phyloP scores from a whole-genome alignment of 768 basidiomycete species.

The Psilocybe sp. region DNA sequence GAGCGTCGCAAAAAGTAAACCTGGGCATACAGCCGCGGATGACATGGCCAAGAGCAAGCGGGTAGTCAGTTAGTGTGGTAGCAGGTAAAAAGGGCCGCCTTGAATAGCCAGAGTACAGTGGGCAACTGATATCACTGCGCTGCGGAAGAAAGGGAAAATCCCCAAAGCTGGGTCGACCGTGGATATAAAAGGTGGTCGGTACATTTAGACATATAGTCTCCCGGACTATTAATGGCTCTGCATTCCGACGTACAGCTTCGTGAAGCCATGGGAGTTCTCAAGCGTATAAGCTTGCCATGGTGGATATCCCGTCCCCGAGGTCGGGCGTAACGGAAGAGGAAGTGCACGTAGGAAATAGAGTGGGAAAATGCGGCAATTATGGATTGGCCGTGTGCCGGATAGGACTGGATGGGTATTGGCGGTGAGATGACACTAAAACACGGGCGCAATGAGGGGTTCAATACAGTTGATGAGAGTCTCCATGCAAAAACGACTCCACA shows the following conservation, averaged over 20 bases:
- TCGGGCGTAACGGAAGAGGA: neutral
- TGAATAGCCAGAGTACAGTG: neutral
- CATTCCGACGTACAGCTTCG: no score
- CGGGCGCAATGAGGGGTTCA: neutral
- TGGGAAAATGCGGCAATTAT: neutral
- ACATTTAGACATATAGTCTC: no score
- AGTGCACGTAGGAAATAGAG: neutral
- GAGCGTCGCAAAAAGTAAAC: conserved; percentile 15
- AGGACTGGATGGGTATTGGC: neutral
- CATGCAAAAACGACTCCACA: no score
- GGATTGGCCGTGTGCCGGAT: neutral
- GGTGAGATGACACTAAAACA: neutral
- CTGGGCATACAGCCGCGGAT: conserved; percentile 8
- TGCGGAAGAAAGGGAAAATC: no score
- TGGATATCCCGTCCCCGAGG: neutral
- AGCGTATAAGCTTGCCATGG: neutral
- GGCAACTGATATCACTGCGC: no score
- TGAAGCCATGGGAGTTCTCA: neutral
- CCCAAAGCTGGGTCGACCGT: no score
- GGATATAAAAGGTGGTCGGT: no score
- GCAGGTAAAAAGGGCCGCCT: conserved; percentile 2
- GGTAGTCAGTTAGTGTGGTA: neutral
- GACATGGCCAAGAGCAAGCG: conserved; percentile 3
- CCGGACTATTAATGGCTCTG: no score
- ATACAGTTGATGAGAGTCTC: no score